These are phyloP conservation scores for Grosmannia serpens DNA, from an alignment of 2,329 filamentous ascomycete species.

Conservation along the genomic window DNA sequence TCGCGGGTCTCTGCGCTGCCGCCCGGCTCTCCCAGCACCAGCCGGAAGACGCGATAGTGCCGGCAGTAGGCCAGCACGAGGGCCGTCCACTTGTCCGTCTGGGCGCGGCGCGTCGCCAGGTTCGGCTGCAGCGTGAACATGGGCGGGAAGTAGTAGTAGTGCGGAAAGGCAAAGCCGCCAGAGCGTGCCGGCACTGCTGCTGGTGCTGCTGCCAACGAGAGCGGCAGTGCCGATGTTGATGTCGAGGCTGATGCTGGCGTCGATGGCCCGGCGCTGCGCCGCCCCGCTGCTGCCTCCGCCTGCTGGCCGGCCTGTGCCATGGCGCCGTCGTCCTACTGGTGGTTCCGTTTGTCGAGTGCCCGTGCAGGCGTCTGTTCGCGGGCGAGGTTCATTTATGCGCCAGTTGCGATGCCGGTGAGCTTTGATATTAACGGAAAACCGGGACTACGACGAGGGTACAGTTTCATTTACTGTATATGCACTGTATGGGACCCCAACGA, in stretches of 20 bases:
- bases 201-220: background rate
- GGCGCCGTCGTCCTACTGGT: background rate
- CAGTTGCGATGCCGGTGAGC: background rate
- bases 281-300: background rate
- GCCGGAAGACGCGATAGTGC: slow-evolving; percentile 62
- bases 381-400: background rate
- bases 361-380: background rate
- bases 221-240: background rate
- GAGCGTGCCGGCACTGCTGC: background rate
- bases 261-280: too few species aligned
- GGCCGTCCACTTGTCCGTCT: slow-evolving; percentile 75
- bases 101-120: slow-evolving; percentile 59
- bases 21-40: slow-evolving; percentile 51
- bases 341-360: background rate
- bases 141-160: slow-evolving; percentile 64
- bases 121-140: slow-evolving; percentile 79
- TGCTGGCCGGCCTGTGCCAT: background rate
- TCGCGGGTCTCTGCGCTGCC: slow-evolving; percentile 25
- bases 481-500: too few species aligned
- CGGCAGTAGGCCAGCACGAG: slow-evolving; percentile 78
- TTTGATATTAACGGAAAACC: background rate
- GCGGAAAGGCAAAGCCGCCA: slow-evolving; percentile 41
- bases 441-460: too few species aligned
- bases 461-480: background rate
- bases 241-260: too few species aligned